A percentile compares a stretch with the other conserved stretches of the same genome.
phyloP scores from a whole-genome alignment of 148 eudicot genomes.

The Spergularia marina region DNA sequence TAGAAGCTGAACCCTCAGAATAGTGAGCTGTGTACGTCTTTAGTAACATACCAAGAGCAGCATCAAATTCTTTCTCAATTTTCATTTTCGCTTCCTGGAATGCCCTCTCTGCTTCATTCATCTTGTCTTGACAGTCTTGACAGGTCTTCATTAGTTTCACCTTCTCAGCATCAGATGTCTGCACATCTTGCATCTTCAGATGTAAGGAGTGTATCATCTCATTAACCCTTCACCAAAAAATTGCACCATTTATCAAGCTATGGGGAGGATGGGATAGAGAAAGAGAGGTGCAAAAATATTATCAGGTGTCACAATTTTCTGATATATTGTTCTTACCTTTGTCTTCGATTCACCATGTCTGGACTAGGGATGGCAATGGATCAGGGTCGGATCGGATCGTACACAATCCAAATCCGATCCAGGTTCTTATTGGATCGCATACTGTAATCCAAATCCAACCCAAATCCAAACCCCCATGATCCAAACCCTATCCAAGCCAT shows the following conservation, averaged over 20 bases:
- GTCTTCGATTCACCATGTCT: constrained; percentile 27
- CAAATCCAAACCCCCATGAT: too few relatives aligned
- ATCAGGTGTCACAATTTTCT: not conserved
- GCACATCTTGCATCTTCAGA: constrained; percentile 46
- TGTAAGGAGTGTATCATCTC: constrained; percentile 31
- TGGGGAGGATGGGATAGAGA: not conserved
- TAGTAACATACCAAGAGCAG: constrained; percentile 39
- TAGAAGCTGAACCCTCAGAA: not conserved
- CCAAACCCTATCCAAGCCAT: too few relatives aligned
- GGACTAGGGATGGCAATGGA: too few relatives aligned
- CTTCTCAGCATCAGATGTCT: constrained; percentile 40
- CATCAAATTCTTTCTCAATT: constrained; percentile 45
- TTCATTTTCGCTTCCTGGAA: constrained; percentile 44
- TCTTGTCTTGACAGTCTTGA: constrained; percentile 39
- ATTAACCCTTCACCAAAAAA: constrained; percentile 33
- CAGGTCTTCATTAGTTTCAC: constrained; percentile 34
- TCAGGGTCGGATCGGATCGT: too few relatives aligned
- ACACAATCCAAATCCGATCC: too few relatives aligned
- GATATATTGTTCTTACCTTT: constrained; percentile 35
- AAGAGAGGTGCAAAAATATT: not conserved
- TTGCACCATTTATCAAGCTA: not conserved
- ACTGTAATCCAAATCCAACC: too few relatives aligned
- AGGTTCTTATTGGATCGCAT: too few relatives aligned
- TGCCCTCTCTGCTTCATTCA: constrained; percentile 40
- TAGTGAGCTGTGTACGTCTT: constrained; percentile 36